A percentile compares a stretch with the other conserved stretches of the same genome.
These are phyloP conservation scores for Penicillium sp. DNA, from an alignment of 2,329 filamentous ascomycete species.

Conservation along the genomic window DNA sequence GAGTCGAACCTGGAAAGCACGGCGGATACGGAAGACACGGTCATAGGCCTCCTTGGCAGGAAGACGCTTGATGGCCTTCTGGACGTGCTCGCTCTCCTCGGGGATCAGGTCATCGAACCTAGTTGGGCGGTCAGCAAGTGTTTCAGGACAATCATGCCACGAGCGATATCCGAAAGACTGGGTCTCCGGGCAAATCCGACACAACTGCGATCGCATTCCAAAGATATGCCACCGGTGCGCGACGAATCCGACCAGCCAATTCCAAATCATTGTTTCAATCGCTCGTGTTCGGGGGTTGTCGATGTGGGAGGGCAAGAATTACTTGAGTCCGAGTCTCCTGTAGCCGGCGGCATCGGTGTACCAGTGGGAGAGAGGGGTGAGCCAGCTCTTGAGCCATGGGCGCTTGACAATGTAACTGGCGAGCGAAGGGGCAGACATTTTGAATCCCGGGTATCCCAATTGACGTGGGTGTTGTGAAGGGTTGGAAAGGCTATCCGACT, in stretches of 20 bases:
- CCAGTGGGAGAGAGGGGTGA: conserved; percentile 82
- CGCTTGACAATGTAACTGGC: conserved; percentile 76
- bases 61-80: conserved; percentile 86
- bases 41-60: conserved; percentile 89
- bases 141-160: not conserved
- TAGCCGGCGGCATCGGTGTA: conserved; percentile 88
- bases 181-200: conserved; percentile 13
- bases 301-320: conserved; percentile 38
- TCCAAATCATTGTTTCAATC: conserved; percentile 5
- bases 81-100: conserved; percentile 85
- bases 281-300: conserved; percentile 10
- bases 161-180: conserved; percentile 15
- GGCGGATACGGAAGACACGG: conserved; percentile 93
- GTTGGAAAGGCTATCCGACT: conserved; percentile 32
- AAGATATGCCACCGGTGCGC: not conserved
- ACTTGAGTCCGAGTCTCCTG: conserved; percentile 89
- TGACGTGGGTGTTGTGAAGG: conserved; percentile 33
- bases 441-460: conserved; percentile 37
- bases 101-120: conserved; percentile 93
- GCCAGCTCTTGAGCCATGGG: conserved; percentile 76
- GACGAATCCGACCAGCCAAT: not conserved
- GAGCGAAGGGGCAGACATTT: conserved; percentile 70
- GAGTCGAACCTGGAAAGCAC: conserved; percentile 75
- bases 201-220: conserved; percentile 3
- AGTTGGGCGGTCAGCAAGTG: conserved; percentile 23